phyloP scores from a whole-genome alignment of 192 early-diverging fungal species.

The Helicostylum pulchrum region DNA sequence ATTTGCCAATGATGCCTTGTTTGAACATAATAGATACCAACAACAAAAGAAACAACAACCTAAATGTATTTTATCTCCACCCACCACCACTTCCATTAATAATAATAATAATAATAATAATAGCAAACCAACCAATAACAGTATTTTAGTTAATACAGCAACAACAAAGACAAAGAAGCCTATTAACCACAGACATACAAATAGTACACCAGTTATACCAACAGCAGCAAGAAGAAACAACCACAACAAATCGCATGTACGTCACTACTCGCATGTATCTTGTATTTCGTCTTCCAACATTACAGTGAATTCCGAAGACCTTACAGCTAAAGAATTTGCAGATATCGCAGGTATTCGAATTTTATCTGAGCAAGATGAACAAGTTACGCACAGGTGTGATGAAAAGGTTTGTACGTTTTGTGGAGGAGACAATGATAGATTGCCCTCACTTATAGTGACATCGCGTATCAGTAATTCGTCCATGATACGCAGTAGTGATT shows the following conservation, averaged over 20 bases:
- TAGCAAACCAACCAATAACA: neutral
- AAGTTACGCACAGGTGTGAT: neutral
- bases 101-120: conserved; percentile 1
- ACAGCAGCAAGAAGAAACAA: neutral
- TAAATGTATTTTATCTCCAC: neutral
- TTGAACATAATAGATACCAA: conserved; percentile 13
- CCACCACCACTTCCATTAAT: too few species aligned
- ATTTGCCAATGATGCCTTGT: conserved; percentile 2
- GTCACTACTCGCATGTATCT: conserved; percentile 32
- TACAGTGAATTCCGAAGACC: conserved; percentile 35
- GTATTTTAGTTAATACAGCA: too few species aligned
- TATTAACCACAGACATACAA: conserved; percentile 22
- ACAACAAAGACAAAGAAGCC: neutral
- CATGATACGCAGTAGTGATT: neutral
- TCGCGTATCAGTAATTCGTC: neutral
- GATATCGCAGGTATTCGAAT: conserved; percentile 33
- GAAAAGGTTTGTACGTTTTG: conserved; percentile 5
- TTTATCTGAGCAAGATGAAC: conserved; percentile 17
- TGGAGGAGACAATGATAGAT: conserved; percentile 1
- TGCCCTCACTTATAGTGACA: neutral
- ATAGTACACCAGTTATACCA: conserved; percentile 7
- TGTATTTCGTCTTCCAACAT: conserved; percentile 30
- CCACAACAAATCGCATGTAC: conserved; percentile 16
- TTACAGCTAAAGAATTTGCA: conserved; percentile 38
- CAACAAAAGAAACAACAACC: neutral